Base-by-base conservation (phyloP, 192 early-diverging fungal species). In the Backusella tarrabulga region DNA sequence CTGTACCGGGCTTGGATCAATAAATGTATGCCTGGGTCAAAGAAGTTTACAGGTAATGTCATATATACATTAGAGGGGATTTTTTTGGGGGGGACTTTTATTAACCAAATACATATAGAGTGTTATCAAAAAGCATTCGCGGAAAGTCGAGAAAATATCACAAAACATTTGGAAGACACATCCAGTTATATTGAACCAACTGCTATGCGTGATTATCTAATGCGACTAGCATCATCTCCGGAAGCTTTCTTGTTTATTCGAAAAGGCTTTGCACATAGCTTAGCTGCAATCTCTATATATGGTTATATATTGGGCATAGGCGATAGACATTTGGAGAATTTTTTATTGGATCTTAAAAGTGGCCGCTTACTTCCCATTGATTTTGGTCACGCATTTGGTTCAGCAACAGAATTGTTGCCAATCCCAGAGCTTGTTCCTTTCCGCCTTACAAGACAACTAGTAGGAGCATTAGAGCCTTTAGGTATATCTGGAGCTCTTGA, bases 381-480 rank as follows among this genome's bases (percentile, higher is more conserved):
- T 84, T 95, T 95, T 76, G 94, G 94, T 0, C 92, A 94, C 73
- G 94, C 94, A 3, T 95, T 95, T 83, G 94, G 93, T 17, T 93
- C 94, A 0, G 93, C 93, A 1, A 93, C 94, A 0, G 93, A 94
- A 73, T 80, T 90, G 6, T 79, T 95, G 1, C 90, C 93, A 3
- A 87, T 95, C 7, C 94, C 94, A 12, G 94, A 95, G 72, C 56
- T 95, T 15, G 84, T 93, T 9, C 94, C 94, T 0, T 95, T 95
- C 83, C 85, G 94, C 1, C 78, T 95, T 17, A 94, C 94, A 12
- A 76, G 83, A 36, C 94, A 95, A 71, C 77, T 94, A 34, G 83
- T 87, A 46, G 82, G 86, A 32, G 87, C 90, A 63, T 56, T 95
- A 73, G 82, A 88, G 41, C 94, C 94, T 1, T 73, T 95, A 6